Base-by-base conservation (phyloP, 1,284 basidiomycete species). In the Phellinidium pouzarii region DNA sequence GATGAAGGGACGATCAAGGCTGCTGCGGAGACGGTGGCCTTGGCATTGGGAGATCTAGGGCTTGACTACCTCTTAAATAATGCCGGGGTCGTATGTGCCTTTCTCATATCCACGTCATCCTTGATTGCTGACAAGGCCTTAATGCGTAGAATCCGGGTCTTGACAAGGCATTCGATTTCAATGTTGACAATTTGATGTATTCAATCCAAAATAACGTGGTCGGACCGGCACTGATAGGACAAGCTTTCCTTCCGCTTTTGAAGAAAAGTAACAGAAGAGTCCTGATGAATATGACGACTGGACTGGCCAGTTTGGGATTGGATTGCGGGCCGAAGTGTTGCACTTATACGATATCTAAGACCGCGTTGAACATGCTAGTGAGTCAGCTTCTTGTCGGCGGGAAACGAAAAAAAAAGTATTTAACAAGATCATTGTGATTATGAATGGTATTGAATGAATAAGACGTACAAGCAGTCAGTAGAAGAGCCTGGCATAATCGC, bases 61-160 rank as follows among this genome's bases (percentile, higher is more conserved):
- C 59, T 72, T 29, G 69, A 72, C 59, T 71, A 70, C 45, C 60
- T 73, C 11, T 53, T 71, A 46, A 72, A 72, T 59, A 73, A 71
- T 44, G 70, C 71, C n/a, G 70, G 61, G 1, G 64, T 71, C 34
- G 69, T 70, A 40, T 46, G 64, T 60, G 17, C 29, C 26, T 8
- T 12, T 7, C 19, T 48, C 43, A 8, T 6, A 25, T 52, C 45
- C 44, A 5, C 23, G 46, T 17, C 31, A 25, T 23, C 11, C 29
- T 5, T 22, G 48, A 20, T 27, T 49, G 31, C 36, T 37, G 36
- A 41, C 26, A 29, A 3, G 23, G 42, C 9, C 17, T 29, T 20
- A 38, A 25, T 23, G 48, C 14, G 2, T 36, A 60, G 66, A 62
- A 59, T 53, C 54, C 56, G n/a, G 61, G 57, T 5, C 38, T 53